phyloP scores from a whole-genome alignment of 2,329 filamentous ascomycete species.

The Coniochaeta pulveracea region DNA sequence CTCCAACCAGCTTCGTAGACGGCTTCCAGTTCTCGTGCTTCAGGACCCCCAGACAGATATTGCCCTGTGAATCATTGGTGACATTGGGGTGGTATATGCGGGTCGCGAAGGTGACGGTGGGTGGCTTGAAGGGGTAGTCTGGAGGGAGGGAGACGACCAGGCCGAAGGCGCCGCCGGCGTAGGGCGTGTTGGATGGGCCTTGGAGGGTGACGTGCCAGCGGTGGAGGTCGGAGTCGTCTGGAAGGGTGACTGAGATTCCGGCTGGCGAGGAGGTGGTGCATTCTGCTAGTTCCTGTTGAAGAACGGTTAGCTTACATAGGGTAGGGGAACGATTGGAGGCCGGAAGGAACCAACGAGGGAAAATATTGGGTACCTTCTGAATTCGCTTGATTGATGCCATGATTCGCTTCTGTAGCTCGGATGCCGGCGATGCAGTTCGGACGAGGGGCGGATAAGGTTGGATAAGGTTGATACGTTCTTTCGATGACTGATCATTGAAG shows the following conservation, averaged over 20 bases:
- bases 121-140: conserved; percentile 87
- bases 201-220: conserved; percentile 37
- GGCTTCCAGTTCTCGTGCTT: conserved; percentile 90
- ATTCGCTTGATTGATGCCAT: conserved; percentile 20
- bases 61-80: conserved; percentile 74
- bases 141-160: conserved; percentile 61
- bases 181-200: conserved; percentile 32
- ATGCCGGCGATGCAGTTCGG: too few species aligned
- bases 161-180: conserved; percentile 60
- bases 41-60: conserved; percentile 76
- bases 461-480: too few species aligned
- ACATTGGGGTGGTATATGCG: conserved; percentile 96
- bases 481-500: too few species aligned
- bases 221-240: conserved; percentile 35
- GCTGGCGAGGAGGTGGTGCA: conserved; percentile 33
- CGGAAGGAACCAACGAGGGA: conserved; percentile 9
- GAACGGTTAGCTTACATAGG: conserved; percentile 4
- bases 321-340: not conserved
- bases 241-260: conserved; percentile 34
- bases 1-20: conserved; percentile 60
- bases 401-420: too few species aligned
- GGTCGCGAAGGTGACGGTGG: conserved; percentile 66
- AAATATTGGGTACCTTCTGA: conserved; percentile 16
- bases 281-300: conserved; percentile 38
- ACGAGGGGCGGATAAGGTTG: too few species aligned